Percentiles rank a stretch among this genome's conserved stretches.
Conservation (phyloP, 1,139 yeast genomes). For the Magnusiomyces sp. region DNA sequence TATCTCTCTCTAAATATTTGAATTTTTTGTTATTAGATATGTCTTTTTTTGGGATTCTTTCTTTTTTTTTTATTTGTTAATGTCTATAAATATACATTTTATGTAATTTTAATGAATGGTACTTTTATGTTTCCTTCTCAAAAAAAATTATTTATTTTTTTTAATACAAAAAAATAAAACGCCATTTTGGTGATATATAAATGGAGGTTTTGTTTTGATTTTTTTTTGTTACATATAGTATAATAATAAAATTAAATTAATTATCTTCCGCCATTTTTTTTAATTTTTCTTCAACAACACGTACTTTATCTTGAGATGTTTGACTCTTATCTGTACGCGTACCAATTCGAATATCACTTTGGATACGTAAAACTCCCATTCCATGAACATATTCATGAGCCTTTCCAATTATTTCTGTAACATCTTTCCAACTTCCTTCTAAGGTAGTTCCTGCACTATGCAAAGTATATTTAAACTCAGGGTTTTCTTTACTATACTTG, state of each 20-base stretch:
- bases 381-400: constrained; percentile 64
- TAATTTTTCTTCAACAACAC: constrained; percentile 17
- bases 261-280: not conserved
- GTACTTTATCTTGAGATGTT: constrained; percentile 28
- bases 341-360: constrained; percentile 79
- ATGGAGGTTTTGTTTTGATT: too few species aligned
- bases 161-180: not conserved
- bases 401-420: constrained; percentile 69
- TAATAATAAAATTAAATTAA: constrained; percentile 1
- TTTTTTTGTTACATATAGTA: too few species aligned
- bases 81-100: not conserved
- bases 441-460: constrained; percentile 91
- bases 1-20: not conserved
- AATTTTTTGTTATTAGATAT: not conserved
- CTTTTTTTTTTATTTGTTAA: not conserved
- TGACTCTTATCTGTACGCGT: constrained; percentile 41
- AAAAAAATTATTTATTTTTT: too few species aligned
- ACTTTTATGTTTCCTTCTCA: too few species aligned
- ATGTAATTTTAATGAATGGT: too few species aligned
- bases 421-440: constrained; percentile 89
- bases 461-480: constrained; percentile 56
- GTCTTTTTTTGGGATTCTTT: not conserved
- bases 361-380: constrained; percentile 65
- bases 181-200: too few species aligned
- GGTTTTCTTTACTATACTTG: too few species aligned